A percentile compares a stretch with the other conserved stretches of the same genome.
These are phyloP conservation scores for Fusarium annulatum DNA, from an alignment of 2,329 filamentous ascomycete species.

Conservation along the genomic window DNA sequence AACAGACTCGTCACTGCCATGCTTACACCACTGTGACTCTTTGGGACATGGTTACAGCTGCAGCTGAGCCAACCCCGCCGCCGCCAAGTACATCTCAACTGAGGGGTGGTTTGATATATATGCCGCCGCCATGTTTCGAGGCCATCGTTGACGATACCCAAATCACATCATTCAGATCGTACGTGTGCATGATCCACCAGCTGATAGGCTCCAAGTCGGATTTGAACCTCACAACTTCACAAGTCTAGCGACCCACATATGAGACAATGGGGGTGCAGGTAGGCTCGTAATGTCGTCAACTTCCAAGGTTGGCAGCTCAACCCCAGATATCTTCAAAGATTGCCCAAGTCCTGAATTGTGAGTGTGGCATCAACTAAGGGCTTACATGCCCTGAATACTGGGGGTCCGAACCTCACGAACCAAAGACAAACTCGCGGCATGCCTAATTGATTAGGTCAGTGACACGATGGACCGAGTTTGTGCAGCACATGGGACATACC, in stretches of 20 bases:
- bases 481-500: constrained; percentile 57
- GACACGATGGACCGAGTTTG: background rate
- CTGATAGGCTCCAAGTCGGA: constrained; percentile 37
- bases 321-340: constrained; percentile 19
- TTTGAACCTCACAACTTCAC: constrained; percentile 15
- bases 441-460: constrained; percentile 46
- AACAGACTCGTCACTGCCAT: constrained; percentile 32
- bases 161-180: constrained; percentile 43
- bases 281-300: constrained; percentile 30
- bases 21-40: constrained; percentile 34
- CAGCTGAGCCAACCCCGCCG: constrained; percentile 29
- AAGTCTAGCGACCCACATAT: constrained; percentile 33
- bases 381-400: constrained; percentile 38
- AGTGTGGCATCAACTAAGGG: constrained; percentile 44
- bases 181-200: constrained; percentile 40
- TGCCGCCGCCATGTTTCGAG: constrained; percentile 43
- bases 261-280: constrained; percentile 29
- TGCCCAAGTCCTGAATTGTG: constrained; percentile 20
- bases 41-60: constrained; percentile 33
- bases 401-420: constrained; percentile 18
- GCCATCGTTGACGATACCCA: constrained; percentile 36
- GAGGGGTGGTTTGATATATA: constrained; percentile 38
- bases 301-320: constrained; percentile 32
- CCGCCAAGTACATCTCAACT: constrained; percentile 30
- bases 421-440: constrained; percentile 53